phyloP scores from a whole-genome alignment of 495 filamentous ascomycete species.

The Aspergillus homomorphus region DNA sequence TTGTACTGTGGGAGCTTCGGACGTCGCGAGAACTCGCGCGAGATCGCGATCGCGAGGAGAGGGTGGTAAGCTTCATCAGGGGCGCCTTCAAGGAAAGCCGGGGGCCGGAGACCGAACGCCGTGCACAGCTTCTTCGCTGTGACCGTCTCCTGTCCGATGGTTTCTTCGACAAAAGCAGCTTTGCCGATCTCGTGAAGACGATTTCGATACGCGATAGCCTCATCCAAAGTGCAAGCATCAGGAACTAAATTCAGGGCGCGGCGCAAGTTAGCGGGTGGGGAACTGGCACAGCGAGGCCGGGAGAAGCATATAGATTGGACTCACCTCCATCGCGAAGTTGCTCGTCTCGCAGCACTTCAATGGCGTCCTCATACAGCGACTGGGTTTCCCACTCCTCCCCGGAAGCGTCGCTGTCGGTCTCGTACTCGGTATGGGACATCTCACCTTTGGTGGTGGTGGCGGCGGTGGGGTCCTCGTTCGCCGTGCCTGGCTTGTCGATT shows the following conservation, averaged over 20 bases:
- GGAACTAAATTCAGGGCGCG: conserved; percentile 31
- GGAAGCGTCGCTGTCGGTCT: conserved; percentile 60
- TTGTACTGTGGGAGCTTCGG: conserved; percentile 80
- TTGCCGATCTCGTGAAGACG: conserved; percentile 72
- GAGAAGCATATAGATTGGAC: conserved; percentile 18
- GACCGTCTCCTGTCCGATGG: conserved; percentile 63
- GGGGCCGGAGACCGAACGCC: conserved; percentile 83
- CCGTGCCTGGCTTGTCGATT: conserved; percentile 7
- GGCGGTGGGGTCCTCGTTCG: conserved; percentile 26
- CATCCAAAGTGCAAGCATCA: conserved; percentile 69
- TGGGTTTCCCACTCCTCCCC: conserved; percentile 64
- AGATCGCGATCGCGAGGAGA: conserved; percentile 72
- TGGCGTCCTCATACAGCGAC: conserved; percentile 64
- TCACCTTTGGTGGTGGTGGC: conserved; percentile 27
- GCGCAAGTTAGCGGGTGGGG: conserved; percentile 8
- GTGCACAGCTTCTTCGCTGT: conserved; percentile 82
- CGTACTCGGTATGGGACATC: conserved; percentile 39
- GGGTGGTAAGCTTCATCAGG: conserved; percentile 71
- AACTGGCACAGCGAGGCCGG: not conserved
- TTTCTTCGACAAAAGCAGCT: conserved; percentile 69
- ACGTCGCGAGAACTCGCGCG: conserved; percentile 77
- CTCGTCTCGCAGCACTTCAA: conserved; percentile 62
- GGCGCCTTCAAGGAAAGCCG: conserved; percentile 69
- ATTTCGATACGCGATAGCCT: conserved; percentile 64
- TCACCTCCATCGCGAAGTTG: conserved; percentile 56